Percentiles rank a stretch among this genome's conserved stretches.
Evolutionary conservation across 805 yeast genomes (phyloP).

Genomic region (Candida peoriensis): DNA sequence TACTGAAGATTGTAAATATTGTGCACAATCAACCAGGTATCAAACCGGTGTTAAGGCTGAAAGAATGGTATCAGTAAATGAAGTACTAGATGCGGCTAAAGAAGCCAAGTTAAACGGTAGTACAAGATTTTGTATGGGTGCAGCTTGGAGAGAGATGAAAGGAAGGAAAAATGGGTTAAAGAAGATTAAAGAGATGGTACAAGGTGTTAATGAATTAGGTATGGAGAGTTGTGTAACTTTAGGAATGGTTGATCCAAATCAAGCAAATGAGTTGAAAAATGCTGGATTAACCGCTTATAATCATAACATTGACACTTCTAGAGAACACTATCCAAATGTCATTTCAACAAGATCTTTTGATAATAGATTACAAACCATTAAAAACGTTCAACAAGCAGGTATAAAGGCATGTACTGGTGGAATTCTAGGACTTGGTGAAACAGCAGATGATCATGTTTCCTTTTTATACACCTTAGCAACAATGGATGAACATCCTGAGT

Average conservation of each 20-base stretch:
- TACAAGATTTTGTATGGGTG: slow-evolving; percentile 80
- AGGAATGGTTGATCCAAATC: slow-evolving; percentile 71
- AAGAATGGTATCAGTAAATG: slow-evolving; percentile 53
- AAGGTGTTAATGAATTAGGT: slow-evolving; percentile 55
- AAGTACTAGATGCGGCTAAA: slow-evolving; percentile 58
- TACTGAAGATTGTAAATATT: slow-evolving; percentile 76
- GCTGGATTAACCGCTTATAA: slow-evolving; percentile 79
- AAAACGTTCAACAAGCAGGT: slow-evolving; percentile 58
- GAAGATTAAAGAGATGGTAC: slow-evolving; percentile 60
- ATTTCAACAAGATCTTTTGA: slow-evolving; percentile 68
- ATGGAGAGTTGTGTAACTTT: slow-evolving; percentile 78
- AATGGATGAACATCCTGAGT: slow-evolving; percentile 71
- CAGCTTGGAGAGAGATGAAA: slow-evolving; percentile 84
- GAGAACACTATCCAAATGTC: slow-evolving; percentile 70
- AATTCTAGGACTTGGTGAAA: slow-evolving; percentile 73
- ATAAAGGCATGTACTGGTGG: slow-evolving; percentile 76
- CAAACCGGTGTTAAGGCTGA: slow-evolving; percentile 70
- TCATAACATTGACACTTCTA: slow-evolving; percentile 75
- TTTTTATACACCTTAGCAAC: slow-evolving; percentile 63
- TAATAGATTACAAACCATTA: slow-evolving; percentile 63
- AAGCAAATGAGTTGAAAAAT: slow-evolving; percentile 52
- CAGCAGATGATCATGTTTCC: slow-evolving; percentile 63
- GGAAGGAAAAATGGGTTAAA: slow-evolving; percentile 68
- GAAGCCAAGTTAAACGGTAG: slow-evolving; percentile 66
- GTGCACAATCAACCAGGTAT: slow-evolving; percentile 70